Evolutionary conservation across 2,329 filamentous ascomycete species (phyloP).

Genomic region (Colletotrichum tamarilloi): DNA sequence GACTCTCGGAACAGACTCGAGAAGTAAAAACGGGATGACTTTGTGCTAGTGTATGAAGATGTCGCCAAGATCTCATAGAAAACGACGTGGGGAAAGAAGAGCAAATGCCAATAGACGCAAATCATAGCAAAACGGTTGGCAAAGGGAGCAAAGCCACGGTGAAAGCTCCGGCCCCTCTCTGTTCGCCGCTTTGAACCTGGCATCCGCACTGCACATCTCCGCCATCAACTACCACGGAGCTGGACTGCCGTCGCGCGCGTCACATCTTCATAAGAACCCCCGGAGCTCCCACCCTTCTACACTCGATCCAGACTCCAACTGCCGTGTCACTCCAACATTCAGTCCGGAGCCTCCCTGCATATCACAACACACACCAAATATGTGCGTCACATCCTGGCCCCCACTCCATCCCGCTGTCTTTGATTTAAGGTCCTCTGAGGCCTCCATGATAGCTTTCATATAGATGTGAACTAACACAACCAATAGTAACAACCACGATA

Average conservation of each 20-base stretch:
- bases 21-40: constrained; percentile 24
- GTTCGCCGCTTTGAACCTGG: constrained; percentile 31
- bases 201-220: neutral
- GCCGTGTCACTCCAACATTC: constrained; percentile 1
- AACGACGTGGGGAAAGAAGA: constrained; percentile 16
- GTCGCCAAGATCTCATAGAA: constrained; percentile 22
- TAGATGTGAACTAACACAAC: neutral
- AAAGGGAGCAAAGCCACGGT: constrained; percentile 20
- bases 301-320: neutral
- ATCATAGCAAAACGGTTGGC: constrained; percentile 27
- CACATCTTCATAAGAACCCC: constrained; percentile 32
- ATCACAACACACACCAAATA: constrained; percentile 7
- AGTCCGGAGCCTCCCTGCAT: constrained; percentile 13
- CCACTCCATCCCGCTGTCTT: neutral
- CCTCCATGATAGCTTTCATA: no score
- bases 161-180: neutral
- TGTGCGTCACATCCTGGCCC: constrained; percentile 7
- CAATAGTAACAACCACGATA: neutral
- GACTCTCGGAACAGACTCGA: constrained; percentile 17
- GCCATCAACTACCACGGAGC: constrained; percentile 10
- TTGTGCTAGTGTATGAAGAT: constrained; percentile 26
- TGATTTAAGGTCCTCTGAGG: neutral
- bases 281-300: constrained; percentile 8
- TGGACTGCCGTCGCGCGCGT: constrained; percentile 8
- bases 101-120: constrained; percentile 23